Percentiles rank a stretch among this genome's conserved stretches.
These are phyloP conservation scores for Mycocentrospora acerina DNA, from an alignment of 2,329 filamentous ascomycete genomes.

Conservation along the genomic window DNA sequence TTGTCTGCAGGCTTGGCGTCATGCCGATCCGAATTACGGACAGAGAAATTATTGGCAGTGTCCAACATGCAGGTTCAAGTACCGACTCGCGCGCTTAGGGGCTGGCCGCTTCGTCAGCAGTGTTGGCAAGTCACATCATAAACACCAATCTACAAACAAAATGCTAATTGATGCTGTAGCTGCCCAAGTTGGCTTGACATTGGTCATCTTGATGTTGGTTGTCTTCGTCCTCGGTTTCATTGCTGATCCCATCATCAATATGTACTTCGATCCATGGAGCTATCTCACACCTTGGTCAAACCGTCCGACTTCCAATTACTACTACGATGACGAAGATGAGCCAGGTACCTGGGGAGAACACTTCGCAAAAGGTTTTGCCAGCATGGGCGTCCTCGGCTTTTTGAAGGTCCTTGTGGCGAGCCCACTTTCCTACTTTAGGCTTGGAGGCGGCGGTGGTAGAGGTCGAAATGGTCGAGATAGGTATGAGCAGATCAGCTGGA, in stretches of 20 bases:
- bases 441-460: constrained; percentile 59
- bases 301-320: constrained; percentile 17
- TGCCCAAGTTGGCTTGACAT: constrained; percentile 70
- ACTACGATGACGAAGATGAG: constrained; percentile 38
- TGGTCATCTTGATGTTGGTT: constrained; percentile 67
- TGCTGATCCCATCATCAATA: constrained; percentile 86
- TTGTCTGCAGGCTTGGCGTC: constrained; percentile 81
- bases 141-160: not conserved
- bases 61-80: constrained; percentile 82
- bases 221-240: constrained; percentile 87
- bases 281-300: constrained; percentile 42
- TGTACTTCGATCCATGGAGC: constrained; percentile 74
- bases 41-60: constrained; percentile 81
- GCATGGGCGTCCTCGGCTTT: constrained; percentile 82
- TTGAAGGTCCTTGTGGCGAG: constrained; percentile 75
- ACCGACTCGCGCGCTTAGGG: constrained; percentile 73
- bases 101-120: constrained; percentile 66
- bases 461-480: constrained; percentile 70
- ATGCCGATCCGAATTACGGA: constrained; percentile 65
- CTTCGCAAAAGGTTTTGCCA: constrained; percentile 87
- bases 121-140: constrained; percentile 36
- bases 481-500: constrained; percentile 75
- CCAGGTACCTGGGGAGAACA: constrained; percentile 73
- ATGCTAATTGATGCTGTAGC: constrained; percentile 31
- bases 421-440: constrained; percentile 74